Conservation (phyloP, 2,329 filamentous ascomycete species). For the Colletotrichum sp. region DNA sequence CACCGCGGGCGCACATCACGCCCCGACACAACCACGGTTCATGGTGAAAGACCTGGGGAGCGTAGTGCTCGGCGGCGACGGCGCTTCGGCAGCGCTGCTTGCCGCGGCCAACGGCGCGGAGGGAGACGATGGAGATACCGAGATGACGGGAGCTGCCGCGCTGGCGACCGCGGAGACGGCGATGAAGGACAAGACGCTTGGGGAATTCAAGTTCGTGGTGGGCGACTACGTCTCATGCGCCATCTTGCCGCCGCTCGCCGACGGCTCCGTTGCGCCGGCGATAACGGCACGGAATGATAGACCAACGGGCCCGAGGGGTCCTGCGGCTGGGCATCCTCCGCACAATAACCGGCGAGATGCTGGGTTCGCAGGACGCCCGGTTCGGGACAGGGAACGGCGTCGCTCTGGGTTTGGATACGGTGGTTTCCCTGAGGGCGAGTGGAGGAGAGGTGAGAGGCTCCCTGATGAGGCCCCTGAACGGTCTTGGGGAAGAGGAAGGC, state of each 20-base stretch:
- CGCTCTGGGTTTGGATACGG: conserved; percentile 39
- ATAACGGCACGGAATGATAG: conserved; percentile 51
- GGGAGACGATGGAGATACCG: conserved; percentile 27
- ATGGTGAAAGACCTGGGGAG: conserved; percentile 83
- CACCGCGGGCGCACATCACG: conserved; percentile 32
- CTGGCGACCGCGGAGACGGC: neutral
- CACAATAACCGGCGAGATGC: conserved; percentile 15
- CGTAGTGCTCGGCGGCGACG: conserved; percentile 70
- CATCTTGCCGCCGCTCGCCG: conserved; percentile 74
- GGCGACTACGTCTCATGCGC: conserved; percentile 89
- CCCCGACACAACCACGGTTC: conserved; percentile 60
- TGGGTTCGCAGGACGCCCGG: conserved; percentile 32
- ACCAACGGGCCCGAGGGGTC: conserved; percentile 35
- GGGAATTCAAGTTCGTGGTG: conserved; percentile 81
- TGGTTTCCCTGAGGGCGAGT: conserved; percentile 60
- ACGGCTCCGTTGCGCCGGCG: conserved; percentile 76
- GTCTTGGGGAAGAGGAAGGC: conserved; percentile 49
- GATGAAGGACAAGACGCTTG: conserved; percentile 68
- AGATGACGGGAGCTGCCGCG: conserved; percentile 20
- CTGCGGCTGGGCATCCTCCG: neutral
- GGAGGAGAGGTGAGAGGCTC: conserved; percentile 69
- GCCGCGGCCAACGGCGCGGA: conserved; percentile 43
- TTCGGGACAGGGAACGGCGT: conserved; percentile 39
- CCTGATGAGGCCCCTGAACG: conserved; percentile 52
- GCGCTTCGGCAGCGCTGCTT: conserved; percentile 40